A percentile compares a stretch with the other conserved stretches of the same genome.
These are phyloP conservation scores for Leishmania braziliensis DNA, from an alignment of 208 protist genomes.

Conservation along the genomic window DNA sequence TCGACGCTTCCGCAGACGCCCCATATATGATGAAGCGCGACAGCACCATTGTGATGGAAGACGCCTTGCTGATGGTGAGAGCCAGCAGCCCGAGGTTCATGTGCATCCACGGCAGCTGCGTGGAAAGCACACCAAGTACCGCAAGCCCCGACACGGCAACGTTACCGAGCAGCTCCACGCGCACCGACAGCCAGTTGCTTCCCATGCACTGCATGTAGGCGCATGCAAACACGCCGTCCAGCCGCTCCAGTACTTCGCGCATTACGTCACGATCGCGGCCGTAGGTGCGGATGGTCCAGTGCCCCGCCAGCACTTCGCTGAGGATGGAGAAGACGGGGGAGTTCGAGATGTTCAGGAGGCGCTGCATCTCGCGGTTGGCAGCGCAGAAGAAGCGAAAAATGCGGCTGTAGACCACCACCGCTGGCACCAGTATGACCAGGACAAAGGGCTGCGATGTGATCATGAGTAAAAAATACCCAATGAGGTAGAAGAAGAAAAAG, in stretches of 20 bases:
- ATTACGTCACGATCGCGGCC: slow-evolving; percentile 61
- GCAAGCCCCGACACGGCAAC: slow-evolving; percentile 54
- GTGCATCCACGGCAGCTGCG: slow-evolving; percentile 21
- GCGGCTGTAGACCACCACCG: slow-evolving; percentile 70
- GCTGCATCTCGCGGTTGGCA: slow-evolving; percentile 79
- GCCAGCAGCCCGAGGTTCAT: slow-evolving; percentile 52
- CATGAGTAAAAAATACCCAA: slow-evolving; percentile 47
- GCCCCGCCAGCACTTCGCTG: slow-evolving; percentile 65
- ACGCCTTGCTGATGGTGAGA: slow-evolving; percentile 60
- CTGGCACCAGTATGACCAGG: slow-evolving; percentile 63
- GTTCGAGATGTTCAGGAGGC: slow-evolving; percentile 74
- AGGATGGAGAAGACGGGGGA: slow-evolving; percentile 87
- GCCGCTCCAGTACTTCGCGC: slow-evolving; percentile 32
- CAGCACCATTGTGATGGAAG: slow-evolving; percentile 61
- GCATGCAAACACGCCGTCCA: slow-evolving; percentile 52
- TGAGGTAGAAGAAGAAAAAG: slow-evolving; percentile 38
- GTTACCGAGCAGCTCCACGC: slow-evolving; percentile 88
- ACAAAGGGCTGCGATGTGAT: slow-evolving; percentile 46
- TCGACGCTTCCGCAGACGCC: slow-evolving; percentile 58
- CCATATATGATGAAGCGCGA: slow-evolving; percentile 47
- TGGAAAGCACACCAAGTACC: slow-evolving; percentile 44
- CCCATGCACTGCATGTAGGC: slow-evolving; percentile 41
- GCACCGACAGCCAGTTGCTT: slow-evolving; percentile 86
- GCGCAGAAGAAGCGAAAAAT: slow-evolving; percentile 70
- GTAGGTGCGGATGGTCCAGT: slow-evolving; percentile 78